phyloP scores from a whole-genome alignment of 2,329 filamentous ascomycete genomes.

The Neopestalotiopsis sp. region DNA sequence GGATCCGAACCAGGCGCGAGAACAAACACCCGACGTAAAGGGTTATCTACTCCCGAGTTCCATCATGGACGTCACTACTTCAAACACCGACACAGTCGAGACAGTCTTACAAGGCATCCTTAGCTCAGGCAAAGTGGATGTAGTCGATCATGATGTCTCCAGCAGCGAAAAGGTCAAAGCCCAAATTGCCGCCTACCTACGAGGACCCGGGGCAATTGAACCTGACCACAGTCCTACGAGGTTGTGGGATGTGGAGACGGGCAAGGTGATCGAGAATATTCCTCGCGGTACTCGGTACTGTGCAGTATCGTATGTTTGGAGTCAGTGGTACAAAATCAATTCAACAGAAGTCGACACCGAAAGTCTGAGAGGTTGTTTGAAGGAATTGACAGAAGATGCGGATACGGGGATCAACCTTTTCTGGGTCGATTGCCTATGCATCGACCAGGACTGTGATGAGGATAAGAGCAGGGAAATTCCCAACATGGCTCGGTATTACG shows the following conservation, averaged over 20 bases:
- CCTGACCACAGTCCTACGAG: not conserved
- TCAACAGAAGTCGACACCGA: not conserved
- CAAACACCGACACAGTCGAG: not conserved
- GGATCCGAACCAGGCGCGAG: not conserved
- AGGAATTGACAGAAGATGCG: not conserved
- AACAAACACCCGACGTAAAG: not conserved
- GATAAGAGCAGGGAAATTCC: not conserved
- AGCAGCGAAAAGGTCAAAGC: not conserved
- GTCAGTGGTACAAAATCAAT: not conserved
- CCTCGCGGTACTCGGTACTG: slow-evolving; percentile 1
- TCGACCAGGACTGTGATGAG: not conserved
- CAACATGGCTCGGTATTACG: slow-evolving; percentile 8
- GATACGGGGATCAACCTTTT: not conserved
- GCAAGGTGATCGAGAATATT: not conserved
- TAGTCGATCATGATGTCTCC: no score
- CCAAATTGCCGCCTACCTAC: not conserved
- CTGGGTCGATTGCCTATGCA: not conserved
- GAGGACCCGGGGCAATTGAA: not conserved
- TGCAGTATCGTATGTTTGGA: slow-evolving; percentile 6
- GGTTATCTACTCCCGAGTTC: not conserved
- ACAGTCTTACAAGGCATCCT: not conserved
- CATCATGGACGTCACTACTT: not conserved
- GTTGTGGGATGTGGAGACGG: not conserved
- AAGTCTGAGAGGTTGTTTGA: not conserved
- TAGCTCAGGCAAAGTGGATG: not conserved